Evolutionary conservation across 2,329 filamentous ascomycete genomes (phyloP).

Genomic region (Hymenoscyphus linearis): DNA sequence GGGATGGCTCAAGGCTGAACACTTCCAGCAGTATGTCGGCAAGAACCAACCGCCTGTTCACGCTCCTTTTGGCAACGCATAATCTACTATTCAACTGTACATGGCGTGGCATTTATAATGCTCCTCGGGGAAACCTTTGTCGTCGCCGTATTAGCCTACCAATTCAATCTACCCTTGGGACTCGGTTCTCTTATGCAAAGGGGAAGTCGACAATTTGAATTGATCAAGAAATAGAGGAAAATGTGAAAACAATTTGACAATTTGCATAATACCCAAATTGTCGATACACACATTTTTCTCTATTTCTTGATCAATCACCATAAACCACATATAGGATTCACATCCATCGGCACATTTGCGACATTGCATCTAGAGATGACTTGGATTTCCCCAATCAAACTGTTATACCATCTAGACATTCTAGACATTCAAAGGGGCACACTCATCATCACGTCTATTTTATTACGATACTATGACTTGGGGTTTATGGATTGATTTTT

Average conservation of each 20-base stretch:
- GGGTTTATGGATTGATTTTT: background rate
- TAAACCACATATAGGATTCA: background rate
- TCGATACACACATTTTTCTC: background rate
- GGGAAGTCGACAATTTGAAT: too few species aligned
- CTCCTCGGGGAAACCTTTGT: too few species aligned
- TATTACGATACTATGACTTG: background rate
- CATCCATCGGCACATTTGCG: background rate
- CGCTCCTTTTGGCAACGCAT: background rate
- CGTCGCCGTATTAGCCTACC: background rate
- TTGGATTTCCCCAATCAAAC: background rate
- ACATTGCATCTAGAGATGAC: background rate
- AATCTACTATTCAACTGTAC: too few species aligned
- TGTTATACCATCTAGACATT: background rate
- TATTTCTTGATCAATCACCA: background rate
- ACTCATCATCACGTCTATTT: too few species aligned
- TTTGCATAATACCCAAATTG: background rate
- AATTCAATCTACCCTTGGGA: background rate
- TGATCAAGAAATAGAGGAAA: background rate
- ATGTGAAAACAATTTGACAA: background rate
- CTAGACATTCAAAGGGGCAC: background rate
- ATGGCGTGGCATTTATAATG: too few species aligned
- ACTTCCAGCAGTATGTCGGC: background rate
- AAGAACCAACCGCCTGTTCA: background rate
- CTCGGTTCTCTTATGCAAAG: background rate
- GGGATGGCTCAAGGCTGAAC: constrained; percentile 58